Evolutionary conservation across 2,329 filamentous ascomycete species (phyloP).

Genomic region (Nemania serpens): DNA sequence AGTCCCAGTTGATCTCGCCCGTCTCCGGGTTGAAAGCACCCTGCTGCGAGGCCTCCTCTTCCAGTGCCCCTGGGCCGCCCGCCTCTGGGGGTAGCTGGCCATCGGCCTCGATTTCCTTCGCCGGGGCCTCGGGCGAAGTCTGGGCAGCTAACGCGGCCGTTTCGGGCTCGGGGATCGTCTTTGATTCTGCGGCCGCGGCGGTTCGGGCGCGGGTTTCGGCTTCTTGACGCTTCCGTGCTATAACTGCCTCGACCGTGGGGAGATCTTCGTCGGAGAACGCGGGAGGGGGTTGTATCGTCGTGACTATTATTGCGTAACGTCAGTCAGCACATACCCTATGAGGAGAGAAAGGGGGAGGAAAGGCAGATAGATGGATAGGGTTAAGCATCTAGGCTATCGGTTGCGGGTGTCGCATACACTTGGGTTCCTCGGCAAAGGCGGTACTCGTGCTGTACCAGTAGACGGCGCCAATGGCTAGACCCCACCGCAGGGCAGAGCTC

Average conservation of each 20-base stretch:
- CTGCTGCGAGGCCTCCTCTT: constrained; percentile 83
- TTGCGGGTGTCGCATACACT: constrained; percentile 60
- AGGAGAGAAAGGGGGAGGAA: background rate
- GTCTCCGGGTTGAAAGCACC: constrained; percentile 98
- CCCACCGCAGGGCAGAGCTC: constrained; percentile 73
- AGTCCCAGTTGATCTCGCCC: constrained; percentile 99
- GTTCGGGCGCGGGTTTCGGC: constrained; percentile 44
- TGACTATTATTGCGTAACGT: constrained; percentile 26
- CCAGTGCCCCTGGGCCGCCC: constrained; percentile 59
- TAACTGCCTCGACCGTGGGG: constrained; percentile 69
- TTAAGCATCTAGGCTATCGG: too few species aligned
- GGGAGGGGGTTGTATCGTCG: constrained; percentile 49
- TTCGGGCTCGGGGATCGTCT: constrained; percentile 38
- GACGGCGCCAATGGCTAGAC: constrained; percentile 72
- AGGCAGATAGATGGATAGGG: too few species aligned
- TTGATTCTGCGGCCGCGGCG: constrained; percentile 25
- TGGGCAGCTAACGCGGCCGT: constrained; percentile 31
- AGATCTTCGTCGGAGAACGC: constrained; percentile 62
- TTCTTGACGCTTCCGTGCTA: constrained; percentile 65
- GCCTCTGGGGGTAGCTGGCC: constrained; percentile 24
- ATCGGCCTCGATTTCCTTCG: constrained; percentile 33
- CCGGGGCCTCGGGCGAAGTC: constrained; percentile 37
- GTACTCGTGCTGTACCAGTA: constrained; percentile 96
- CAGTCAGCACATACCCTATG: constrained; percentile 9
- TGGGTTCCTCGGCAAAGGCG: constrained; percentile 81